Evolutionary conservation across 805 yeast species (phyloP).

Genomic region (Saturnispora zaruensis): DNA sequence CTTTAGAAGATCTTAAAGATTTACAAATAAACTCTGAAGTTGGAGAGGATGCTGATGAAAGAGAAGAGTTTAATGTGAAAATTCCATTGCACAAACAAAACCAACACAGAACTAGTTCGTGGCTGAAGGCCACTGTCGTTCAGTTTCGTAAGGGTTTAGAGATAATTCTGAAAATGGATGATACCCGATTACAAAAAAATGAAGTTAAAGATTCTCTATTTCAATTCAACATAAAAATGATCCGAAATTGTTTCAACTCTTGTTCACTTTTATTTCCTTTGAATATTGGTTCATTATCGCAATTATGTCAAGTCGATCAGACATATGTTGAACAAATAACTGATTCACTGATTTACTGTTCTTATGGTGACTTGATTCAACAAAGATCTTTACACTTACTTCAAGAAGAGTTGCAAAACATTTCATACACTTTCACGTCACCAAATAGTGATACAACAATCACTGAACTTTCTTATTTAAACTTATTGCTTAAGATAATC

Average conservation of each 20-base stretch:
- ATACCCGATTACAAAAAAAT: slow-evolving; percentile 16
- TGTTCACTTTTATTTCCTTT: slow-evolving; percentile 31
- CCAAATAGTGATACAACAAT: slow-evolving; percentile 22
- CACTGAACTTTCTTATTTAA: slow-evolving; percentile 10
- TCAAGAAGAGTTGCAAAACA: slow-evolving; percentile 11
- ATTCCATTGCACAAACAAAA: slow-evolving; percentile 7
- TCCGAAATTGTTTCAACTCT: slow-evolving; percentile 28
- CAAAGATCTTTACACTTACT: slow-evolving; percentile 8
- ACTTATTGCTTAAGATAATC: slow-evolving; percentile 10
- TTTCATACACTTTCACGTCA: slow-evolving; percentile 19
- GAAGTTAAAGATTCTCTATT: slow-evolving; percentile 30
- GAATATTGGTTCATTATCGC: slow-evolving; percentile 26
- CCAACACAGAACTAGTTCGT: slow-evolving; percentile 35
- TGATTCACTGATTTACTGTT: slow-evolving; percentile 13
- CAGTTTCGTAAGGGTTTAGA: slow-evolving; percentile 43
- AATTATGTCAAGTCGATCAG: slow-evolving; percentile 16
- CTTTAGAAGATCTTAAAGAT: slow-evolving; percentile 15
- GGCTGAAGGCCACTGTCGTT: slow-evolving; percentile 46
- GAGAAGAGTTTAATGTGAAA: slow-evolving; percentile 4
- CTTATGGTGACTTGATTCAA: slow-evolving; percentile 12
- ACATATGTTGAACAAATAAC: slow-evolving; percentile 8
- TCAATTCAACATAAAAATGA: slow-evolving; percentile 24
- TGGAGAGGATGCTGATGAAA: slow-evolving; percentile 5
- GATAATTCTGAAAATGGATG: slow-evolving; percentile 22
- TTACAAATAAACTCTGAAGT: background rate